Conservation (phyloP, 306 rosid species). For the Argentina anserina region DNA sequence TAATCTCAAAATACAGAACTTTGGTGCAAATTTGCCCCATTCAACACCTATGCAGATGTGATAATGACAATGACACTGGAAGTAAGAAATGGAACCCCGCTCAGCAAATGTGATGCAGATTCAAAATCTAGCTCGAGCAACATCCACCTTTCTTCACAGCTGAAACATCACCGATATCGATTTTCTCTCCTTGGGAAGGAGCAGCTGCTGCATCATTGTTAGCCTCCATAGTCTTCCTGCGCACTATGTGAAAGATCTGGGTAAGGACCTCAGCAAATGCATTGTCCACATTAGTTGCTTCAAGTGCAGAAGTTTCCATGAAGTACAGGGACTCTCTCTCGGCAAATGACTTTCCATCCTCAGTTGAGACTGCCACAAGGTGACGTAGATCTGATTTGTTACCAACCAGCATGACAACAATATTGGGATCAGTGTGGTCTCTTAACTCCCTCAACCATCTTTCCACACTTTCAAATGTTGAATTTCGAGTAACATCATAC, state of each 20-base stretch:
- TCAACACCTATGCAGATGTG: slow-evolving; percentile 5
- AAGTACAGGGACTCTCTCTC: slow-evolving; percentile 52
- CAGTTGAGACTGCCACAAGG: slow-evolving; percentile 54
- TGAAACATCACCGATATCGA: slow-evolving; percentile 43
- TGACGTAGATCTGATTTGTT: slow-evolving; percentile 62
- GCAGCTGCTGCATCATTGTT: slow-evolving; percentile 31
- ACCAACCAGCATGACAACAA: slow-evolving; percentile 56
- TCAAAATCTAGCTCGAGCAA: slow-evolving; percentile 38
- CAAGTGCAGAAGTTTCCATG: slow-evolving; percentile 63
- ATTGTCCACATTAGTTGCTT: slow-evolving; percentile 47
- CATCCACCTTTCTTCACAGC: slow-evolving; percentile 50
- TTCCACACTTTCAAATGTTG: slow-evolving; percentile 51
- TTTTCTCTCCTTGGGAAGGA: slow-evolving; percentile 51
- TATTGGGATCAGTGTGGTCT: slow-evolving; percentile 59
- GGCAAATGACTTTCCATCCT: slow-evolving; percentile 49
- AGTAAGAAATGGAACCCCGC: slow-evolving; percentile 11
- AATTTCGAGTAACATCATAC: slow-evolving; percentile 53
- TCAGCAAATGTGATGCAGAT: slow-evolving; percentile 15
- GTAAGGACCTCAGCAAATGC: slow-evolving; percentile 49
- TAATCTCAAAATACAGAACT: slow-evolving; percentile 1
- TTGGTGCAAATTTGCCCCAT: slow-evolving; percentile 2
- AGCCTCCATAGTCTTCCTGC: slow-evolving; percentile 50
- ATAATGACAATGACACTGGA: slow-evolving; percentile 1
- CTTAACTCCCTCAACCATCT: slow-evolving; percentile 59
- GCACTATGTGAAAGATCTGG: slow-evolving; percentile 43